phyloP scores from a whole-genome alignment of 1,284 basidiomycete species.

The Trichosporon inkin region DNA sequence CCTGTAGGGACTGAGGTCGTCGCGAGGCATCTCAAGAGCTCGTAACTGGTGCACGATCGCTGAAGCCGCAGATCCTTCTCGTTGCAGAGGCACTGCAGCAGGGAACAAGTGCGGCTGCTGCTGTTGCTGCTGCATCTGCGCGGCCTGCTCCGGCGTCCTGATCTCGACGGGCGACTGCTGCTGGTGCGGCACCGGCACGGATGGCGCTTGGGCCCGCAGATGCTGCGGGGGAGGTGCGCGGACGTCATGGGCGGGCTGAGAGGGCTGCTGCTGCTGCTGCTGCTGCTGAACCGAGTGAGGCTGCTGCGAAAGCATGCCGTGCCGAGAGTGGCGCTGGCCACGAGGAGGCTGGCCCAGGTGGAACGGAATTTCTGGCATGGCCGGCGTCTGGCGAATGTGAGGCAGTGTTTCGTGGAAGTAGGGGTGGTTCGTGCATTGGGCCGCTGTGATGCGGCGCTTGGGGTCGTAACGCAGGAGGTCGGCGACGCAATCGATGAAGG shows the following conservation, averaged over 20 bases:
- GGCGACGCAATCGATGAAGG: constrained; percentile 84
- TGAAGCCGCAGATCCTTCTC: constrained; percentile 27
- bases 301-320: constrained; percentile 57
- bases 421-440: constrained; percentile 78
- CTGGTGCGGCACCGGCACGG: neutral
- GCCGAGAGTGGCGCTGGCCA: constrained; percentile 7
- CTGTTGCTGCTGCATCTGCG: constrained; percentile 7
- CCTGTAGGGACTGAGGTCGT: constrained; percentile 32
- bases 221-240: neutral
- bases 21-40: constrained; percentile 50
- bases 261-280: constrained; percentile 56
- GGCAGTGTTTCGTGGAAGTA: constrained; percentile 71
- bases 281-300: constrained; percentile 63
- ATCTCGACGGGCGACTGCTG: constrained; percentile 8
- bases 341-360: constrained; percentile 40
- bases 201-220: neutral
- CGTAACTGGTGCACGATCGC: constrained; percentile 49
- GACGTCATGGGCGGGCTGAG: constrained; percentile 24
- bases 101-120: constrained; percentile 12
- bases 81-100: constrained; percentile 4
- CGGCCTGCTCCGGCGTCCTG: constrained; percentile 8
- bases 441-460: constrained; percentile 72
- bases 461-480: constrained; percentile 93
- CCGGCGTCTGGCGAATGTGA: constrained; percentile 50
- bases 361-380: constrained; percentile 59